Conservation (phyloP, 139 green algal species). For the Dunaliella primolecta region DNA sequence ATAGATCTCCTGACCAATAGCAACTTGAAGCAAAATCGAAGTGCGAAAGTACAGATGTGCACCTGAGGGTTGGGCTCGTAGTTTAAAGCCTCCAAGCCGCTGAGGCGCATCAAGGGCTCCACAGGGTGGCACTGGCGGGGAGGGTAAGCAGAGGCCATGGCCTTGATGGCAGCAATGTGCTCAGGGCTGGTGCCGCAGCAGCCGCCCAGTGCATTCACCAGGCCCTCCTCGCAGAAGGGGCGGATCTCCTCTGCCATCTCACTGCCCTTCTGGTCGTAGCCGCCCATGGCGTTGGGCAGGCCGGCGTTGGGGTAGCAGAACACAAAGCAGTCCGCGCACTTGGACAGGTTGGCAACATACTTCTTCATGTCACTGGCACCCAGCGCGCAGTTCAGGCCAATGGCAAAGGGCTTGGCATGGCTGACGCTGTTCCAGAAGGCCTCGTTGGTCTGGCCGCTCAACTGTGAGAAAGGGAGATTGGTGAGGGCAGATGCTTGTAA, state of each 20-base stretch:
- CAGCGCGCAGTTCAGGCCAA: conserved; percentile 97
- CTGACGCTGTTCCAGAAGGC: conserved; percentile 95
- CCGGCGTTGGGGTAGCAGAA: conserved; percentile 98
- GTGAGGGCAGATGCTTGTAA: neutral
- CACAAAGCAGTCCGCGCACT: conserved; percentile 89
- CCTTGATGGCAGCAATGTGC: conserved; percentile 85
- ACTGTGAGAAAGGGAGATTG: conserved; percentile 18
- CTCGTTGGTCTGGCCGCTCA: conserved; percentile 97
- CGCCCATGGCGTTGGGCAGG: conserved; percentile 97
- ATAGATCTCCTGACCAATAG: too few relatives aligned
- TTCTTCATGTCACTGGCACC: conserved; percentile 91
- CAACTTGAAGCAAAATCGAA: too few relatives aligned
- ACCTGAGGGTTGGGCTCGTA: conserved; percentile 70
- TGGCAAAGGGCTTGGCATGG: conserved; percentile 88
- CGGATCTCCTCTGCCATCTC: conserved; percentile 94
- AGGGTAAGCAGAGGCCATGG: conserved; percentile 64
- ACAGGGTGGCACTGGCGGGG: conserved; percentile 62
- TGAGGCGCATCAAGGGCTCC: conserved; percentile 81
- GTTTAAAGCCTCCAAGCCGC: conserved; percentile 92
- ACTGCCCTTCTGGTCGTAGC: conserved; percentile 92
- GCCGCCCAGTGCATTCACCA: conserved; percentile 94
- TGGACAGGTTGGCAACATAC: conserved; percentile 90
- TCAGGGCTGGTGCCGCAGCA: conserved; percentile 91
- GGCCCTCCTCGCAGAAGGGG: conserved; percentile 83
- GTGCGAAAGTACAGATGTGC: neutral